Evolutionary conservation across 345 rosid species (phyloP).

Genomic region (Microcos paniculata): DNA sequence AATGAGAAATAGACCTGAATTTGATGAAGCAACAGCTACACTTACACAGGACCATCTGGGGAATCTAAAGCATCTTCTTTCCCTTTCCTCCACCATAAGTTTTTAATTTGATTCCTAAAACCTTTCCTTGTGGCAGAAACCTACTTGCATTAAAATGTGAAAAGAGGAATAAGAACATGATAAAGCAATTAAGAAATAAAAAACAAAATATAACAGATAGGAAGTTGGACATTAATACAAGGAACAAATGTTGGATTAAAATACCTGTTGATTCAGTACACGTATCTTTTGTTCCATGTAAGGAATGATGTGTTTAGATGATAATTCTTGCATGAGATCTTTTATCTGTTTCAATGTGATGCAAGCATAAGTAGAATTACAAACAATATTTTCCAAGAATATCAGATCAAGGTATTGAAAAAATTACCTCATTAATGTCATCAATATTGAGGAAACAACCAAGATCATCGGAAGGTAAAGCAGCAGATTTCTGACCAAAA

Average conservation of each 20-base stretch:
- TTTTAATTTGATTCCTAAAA: slow-evolving; percentile 88
- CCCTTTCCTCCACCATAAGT: slow-evolving; percentile 99
- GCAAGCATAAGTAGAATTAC: slow-evolving; percentile 9
- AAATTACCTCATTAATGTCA: slow-evolving; percentile 67
- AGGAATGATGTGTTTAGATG: slow-evolving; percentile 90
- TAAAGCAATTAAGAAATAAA: slow-evolving; percentile 8
- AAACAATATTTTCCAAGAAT: slow-evolving; percentile 9
- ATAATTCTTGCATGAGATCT: slow-evolving; percentile 81
- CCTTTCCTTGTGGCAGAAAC: slow-evolving; percentile 97
- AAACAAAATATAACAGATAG: slow-evolving; percentile 1
- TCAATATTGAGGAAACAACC: slow-evolving; percentile 78
- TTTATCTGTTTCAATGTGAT: slow-evolving; percentile 60
- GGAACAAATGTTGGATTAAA: slow-evolving; percentile 8
- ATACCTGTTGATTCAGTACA: slow-evolving; percentile 85
- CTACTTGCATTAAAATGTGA: slow-evolving; percentile 38
- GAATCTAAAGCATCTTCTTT: slow-evolving; percentile 78
- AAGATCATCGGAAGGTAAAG: slow-evolving; percentile 43
- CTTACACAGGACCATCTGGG: slow-evolving; percentile 69
- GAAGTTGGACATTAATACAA: neutral
- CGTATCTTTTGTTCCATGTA: slow-evolving; percentile 97
- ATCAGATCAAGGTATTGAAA: slow-evolving; percentile 8
- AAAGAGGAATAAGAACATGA: slow-evolving; percentile 19
- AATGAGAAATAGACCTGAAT: slow-evolving; percentile 11
- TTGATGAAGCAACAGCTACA: slow-evolving; percentile 23
- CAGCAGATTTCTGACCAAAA: slow-evolving; percentile 63